Percentiles rank a stretch among this genome's conserved stretches.
Conservation (phyloP, 768 basidiomycete species). For the Lactarius evosmus region DNA sequence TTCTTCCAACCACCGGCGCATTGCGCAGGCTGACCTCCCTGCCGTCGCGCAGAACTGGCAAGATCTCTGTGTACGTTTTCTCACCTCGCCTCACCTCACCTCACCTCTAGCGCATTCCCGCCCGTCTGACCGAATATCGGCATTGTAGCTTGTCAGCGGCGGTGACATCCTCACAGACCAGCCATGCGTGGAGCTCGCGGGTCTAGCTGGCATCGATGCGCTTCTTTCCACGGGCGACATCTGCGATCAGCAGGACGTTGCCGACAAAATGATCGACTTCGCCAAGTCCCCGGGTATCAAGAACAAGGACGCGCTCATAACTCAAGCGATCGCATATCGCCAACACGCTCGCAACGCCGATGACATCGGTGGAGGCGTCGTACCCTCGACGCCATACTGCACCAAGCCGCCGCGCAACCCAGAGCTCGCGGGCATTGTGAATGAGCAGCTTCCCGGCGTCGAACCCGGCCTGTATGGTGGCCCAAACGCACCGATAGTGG, state of each 20-base stretch:
- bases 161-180: conserved; percentile 41
- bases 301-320: conserved; percentile 42
- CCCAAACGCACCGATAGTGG: conserved; percentile 44
- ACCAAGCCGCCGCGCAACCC: conserved; percentile 50
- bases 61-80: conserved; percentile 38
- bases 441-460: conserved; percentile 52
- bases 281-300: conserved; percentile 44
- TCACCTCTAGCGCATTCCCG: neutral
- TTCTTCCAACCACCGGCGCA: conserved; percentile 24
- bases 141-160: conserved; percentile 36
- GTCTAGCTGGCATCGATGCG: conserved; percentile 42
- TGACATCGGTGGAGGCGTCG: conserved; percentile 39
- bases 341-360: conserved; percentile 44
- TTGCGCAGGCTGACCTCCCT: conserved; percentile 38
- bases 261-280: conserved; percentile 50
- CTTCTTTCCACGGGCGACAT: conserved; percentile 45
- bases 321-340: conserved; percentile 44
- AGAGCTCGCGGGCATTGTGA: conserved; percentile 48
- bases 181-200: conserved; percentile 44
- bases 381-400: conserved; percentile 52
- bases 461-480: conserved; percentile 53
- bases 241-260: conserved; percentile 49
- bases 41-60: conserved; percentile 44
- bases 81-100: neutral
- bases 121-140: neutral